phyloP scores from a whole-genome alignment of 768 basidiomycete genomes.

The Lentinula aciculospora region DNA sequence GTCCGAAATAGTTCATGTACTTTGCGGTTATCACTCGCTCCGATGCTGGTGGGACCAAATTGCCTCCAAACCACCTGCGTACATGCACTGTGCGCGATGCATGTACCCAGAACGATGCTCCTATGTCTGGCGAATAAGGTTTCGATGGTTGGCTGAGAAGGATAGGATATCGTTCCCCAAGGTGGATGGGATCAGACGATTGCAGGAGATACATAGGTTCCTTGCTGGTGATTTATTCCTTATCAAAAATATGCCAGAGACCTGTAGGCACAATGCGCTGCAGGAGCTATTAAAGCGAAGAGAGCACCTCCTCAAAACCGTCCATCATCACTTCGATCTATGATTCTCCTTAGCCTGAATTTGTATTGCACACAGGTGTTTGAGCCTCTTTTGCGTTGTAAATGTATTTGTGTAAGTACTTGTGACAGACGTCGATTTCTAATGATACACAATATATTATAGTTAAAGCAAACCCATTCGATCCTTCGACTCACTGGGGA shows the following conservation, averaged over 20 bases:
- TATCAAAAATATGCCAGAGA: conserved; percentile 23
- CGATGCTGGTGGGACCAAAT: conserved; percentile 26
- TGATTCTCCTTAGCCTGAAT: conserved; percentile 1
- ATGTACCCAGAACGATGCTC: conserved; percentile 29
- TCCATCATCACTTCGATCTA: conserved; percentile 35
- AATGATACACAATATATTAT: not conserved
- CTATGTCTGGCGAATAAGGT: conserved; percentile 30
- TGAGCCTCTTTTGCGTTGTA: not conserved
- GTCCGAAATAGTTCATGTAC: conserved; percentile 24
- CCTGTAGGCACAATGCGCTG: conserved; percentile 29
- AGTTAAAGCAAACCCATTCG: too few species aligned
- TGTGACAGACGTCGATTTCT: not conserved
- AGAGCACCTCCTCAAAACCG: conserved; percentile 24
- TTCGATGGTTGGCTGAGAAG: conserved; percentile 20
- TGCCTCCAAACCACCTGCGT: conserved; percentile 22
- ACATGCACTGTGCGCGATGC: conserved; percentile 25
- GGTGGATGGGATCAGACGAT: conserved; percentile 30
- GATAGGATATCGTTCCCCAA: conserved; percentile 18
- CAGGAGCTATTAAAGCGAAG: conserved; percentile 23
- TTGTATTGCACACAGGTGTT: not conserved
- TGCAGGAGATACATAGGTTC: conserved; percentile 23
- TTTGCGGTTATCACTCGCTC: conserved; percentile 30
- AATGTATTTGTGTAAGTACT: not conserved
- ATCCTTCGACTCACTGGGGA: not conserved
- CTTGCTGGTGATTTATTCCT: conserved; percentile 26